Evolutionary conservation across 2,329 filamentous ascomycete genomes (phyloP).

Genomic region (Lachnellula hyalina): DNA sequence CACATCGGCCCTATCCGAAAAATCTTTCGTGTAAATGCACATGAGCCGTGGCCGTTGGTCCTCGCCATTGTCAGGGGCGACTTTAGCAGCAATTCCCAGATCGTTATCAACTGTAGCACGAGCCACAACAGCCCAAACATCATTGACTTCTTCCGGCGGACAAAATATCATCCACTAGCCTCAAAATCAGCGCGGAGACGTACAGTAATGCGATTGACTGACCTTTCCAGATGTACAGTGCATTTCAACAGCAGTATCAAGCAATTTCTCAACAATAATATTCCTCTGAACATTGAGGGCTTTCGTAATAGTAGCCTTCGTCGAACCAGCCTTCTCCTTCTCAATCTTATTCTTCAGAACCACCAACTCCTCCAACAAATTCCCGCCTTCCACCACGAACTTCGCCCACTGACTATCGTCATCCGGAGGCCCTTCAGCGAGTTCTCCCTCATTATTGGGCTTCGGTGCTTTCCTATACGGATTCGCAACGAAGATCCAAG

Average conservation of each 20-base stretch:
- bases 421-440: conserved; percentile 21
- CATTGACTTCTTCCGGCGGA: conserved; percentile 47
- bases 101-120: conserved; percentile 61
- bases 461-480: conserved; percentile 39
- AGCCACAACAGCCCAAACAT: conserved; percentile 62
- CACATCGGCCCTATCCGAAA: conserved; percentile 63
- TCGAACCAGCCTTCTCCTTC: conserved; percentile 33
- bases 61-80: conserved; percentile 49
- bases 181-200: background rate
- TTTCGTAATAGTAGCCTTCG: conserved; percentile 17
- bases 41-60: conserved; percentile 51
- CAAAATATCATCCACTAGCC: conserved; percentile 71
- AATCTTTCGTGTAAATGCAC: conserved; percentile 75
- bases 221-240: conserved; percentile 64
- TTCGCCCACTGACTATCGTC: conserved; percentile 17
- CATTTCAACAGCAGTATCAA: conserved; percentile 53
- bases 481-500: conserved; percentile 72
- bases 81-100: conserved; percentile 69
- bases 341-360: conserved; percentile 44
- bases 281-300: conserved; percentile 32
- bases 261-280: conserved; percentile 49
- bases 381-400: conserved; percentile 16
- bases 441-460: background rate
- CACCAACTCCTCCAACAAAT: conserved; percentile 30
- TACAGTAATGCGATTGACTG: conserved; percentile 11